A percentile compares a stretch with the other conserved stretches of the same genome.
Conservation (phyloP, 345 rosid genomes). For the Eucalyptus curtisii region DNA sequence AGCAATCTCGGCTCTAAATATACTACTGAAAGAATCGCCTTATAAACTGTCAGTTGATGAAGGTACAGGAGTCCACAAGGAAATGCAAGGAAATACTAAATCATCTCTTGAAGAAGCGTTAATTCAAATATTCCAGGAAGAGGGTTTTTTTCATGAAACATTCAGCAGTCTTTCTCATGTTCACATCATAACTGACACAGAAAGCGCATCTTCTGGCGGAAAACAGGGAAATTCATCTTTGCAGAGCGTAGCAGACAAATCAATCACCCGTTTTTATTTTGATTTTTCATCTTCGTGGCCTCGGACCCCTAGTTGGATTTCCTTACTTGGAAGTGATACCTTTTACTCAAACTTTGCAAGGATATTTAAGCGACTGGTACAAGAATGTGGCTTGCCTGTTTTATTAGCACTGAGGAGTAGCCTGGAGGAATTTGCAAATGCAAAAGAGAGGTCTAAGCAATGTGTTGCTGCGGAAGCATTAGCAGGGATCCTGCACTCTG, state of each 20-base stretch:
- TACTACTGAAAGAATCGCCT: constrained; percentile 87
- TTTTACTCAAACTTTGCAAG: constrained; percentile 90
- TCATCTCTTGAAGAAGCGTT: constrained; percentile 78
- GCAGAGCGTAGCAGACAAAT: constrained; percentile 88
- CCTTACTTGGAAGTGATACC: constrained; percentile 81
- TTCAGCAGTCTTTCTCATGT: constrained; percentile 89
- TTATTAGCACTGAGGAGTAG: constrained; percentile 54
- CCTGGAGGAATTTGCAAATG: constrained; percentile 71
- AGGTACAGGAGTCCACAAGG: constrained; percentile 8
- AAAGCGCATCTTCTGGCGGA: constrained; percentile 66
- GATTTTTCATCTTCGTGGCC: constrained; percentile 99
- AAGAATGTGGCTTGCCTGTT: constrained; percentile 93
- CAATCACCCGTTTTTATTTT: constrained; percentile 89
- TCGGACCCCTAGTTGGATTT: constrained; percentile 96
- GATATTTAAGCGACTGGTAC: constrained; percentile 84
- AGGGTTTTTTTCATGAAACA: constrained; percentile 85
- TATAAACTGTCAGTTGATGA: constrained; percentile 54
- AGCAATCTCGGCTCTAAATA: constrained; percentile 93
- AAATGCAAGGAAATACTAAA: constrained; percentile 26
- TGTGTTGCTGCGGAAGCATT: constrained; percentile 99
- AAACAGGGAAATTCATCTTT: constrained; percentile 73
- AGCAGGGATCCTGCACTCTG: constrained; percentile 89
- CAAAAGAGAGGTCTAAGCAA: constrained; percentile 95
- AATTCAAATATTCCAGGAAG: constrained; percentile 70
- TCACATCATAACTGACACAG: constrained; percentile 74